Base-by-base conservation (phyloP, 495 filamentous ascomycete genomes). In the Lichenothelia convexa region DNA sequence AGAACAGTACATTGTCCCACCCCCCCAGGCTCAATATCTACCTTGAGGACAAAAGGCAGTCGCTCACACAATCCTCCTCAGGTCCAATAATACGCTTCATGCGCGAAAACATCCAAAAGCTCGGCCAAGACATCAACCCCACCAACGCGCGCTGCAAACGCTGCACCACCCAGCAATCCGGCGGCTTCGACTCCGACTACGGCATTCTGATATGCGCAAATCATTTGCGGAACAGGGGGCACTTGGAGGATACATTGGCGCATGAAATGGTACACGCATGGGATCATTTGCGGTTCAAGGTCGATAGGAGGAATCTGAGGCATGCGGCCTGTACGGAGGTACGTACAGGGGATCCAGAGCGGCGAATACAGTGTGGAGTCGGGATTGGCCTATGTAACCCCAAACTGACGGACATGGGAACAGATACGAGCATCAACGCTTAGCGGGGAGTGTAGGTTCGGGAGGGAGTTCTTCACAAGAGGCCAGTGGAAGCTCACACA, bases 221-320 rank as follows among this genome's bases (percentile, higher is more conserved):
- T 51, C 70, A 80, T 54, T 63, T 94, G 54, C 59, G 70, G 32
- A 70, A 78, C 47, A 63, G 70, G 32, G 65, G 71, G 1, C 79
- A 91, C 48, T 48, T 91, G 44, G 89, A 97, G 62, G 89, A 97
- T 53, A 93, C 83, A 21, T 62, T 97, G 50, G 78, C 89, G 29
- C 89, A 97, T 59, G 89, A 97, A 62, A 85, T 97, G 78, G 76
- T 97, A 36, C 89, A 97, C 61, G 87, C 85, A 6, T 95, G 81
- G 62, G 89, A 97, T 51, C 80, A 93, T 56, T 51, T 94, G 46
- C 56, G 85, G 43, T 97, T 82, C 61, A 83, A 92, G 57, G 73
- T 93, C 23, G 73, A 97, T 44, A 82, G 74, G 68, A 57, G 58
- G 3, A 73, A 81, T 45, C 50, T 97, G 57, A 72, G 76, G 53